Percentiles rank a stretch among this genome's conserved stretches.
These are phyloP conservation scores for Gaultheria prostrata DNA, from an alignment of 148 eudicot species.

Conservation along the genomic window DNA sequence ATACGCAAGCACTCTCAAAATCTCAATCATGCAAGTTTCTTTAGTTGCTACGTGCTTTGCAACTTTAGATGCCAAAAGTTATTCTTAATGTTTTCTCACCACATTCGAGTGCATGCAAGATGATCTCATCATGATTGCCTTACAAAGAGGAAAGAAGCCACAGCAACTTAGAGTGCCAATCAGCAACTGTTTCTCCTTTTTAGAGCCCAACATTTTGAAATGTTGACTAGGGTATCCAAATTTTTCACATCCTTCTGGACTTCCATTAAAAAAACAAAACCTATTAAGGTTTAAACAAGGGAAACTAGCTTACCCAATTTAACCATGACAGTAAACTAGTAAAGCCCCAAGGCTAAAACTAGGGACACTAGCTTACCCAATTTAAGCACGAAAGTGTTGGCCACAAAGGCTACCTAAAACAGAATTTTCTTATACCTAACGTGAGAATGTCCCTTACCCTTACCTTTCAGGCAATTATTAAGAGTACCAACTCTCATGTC, in stretches of 20 bases:
- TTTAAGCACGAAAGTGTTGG: slow-evolving; percentile 50
- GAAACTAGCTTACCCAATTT: slow-evolving; percentile 31
- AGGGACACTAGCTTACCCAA: slow-evolving; percentile 30
- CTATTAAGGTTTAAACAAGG: slow-evolving; percentile 26
- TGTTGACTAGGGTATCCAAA: slow-evolving; percentile 13
- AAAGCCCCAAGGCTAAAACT: slow-evolving; percentile 24
- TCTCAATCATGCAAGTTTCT: not conserved
- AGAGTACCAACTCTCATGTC: slow-evolving; percentile 22
- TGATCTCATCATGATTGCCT: slow-evolving; percentile 14
- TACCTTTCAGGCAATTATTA: slow-evolving; percentile 29
- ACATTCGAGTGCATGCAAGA: slow-evolving; percentile 12
- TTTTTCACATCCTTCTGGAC: not conserved
- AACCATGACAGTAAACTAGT: slow-evolving; percentile 30
- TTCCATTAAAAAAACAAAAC: slow-evolving; percentile 4
- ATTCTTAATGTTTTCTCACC: not conserved
- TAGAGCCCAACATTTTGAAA: slow-evolving; percentile 20
- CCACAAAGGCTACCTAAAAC: slow-evolving; percentile 76
- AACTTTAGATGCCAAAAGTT: not conserved
- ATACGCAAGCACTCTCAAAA: not conserved
- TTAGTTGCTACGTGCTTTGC: too few relatives aligned
- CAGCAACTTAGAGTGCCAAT: slow-evolving; percentile 11
- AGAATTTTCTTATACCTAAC: slow-evolving; percentile 37
- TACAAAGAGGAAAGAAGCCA: slow-evolving; percentile 7
- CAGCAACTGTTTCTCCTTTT: slow-evolving; percentile 3
- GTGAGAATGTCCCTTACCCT: slow-evolving; percentile 28